Evolutionary conservation across 805 yeast species (phyloP), one percentile per base, ranked within the genome.

Genomic region (Cyberlindnera mrakii): DNA sequence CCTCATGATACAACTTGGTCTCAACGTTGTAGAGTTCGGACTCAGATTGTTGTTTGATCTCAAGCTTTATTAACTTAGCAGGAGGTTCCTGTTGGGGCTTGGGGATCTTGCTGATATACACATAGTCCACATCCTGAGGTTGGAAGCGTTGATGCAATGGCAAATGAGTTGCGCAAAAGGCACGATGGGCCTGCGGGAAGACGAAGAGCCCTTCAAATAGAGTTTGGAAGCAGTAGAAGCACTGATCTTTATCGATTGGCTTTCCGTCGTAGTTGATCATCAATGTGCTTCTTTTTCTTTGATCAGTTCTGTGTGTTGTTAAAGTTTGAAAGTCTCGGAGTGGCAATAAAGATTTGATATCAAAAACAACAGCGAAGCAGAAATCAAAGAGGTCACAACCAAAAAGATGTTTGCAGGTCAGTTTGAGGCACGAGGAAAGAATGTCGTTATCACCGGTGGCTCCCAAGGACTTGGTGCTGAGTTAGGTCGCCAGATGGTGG

Each of bases 381-480:
- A 23, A 18, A 23, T 17, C 17, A n/a, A 33, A 16, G 15, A 18
- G 15, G 33, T 5, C 35, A 35, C 20, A 18, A 30, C 23, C 11
- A 38, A 14, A 33, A 44, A 37, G 41, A 20, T 48, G 18, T 45
- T 47, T 20, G 11, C 43, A 1, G 54, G 54, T 3, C 49, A 54
- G 29, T 57, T 57, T 36, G 38, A 51, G 13, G 47, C 62, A 15
- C 47, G 45, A 3, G 67, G 75, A 10, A 66, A 71, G 40, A 59
- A 75, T 1, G 89, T 83, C 3, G 72, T 91, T 15, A 72, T 91
- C n/a, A 77, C 96, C 0, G 99, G 99, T 4, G 98, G 88, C 0
- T 88, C 96, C 0, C 99, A 91, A 57, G 99, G 99, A 0, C 68
- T 91, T 1, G 99, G 99, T 0, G 80, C 80, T 3, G 85, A 83